Percentiles rank a stretch among this genome's conserved stretches.
phyloP scores from a whole-genome alignment of 2,329 filamentous ascomycete species.

The Chrysoporthe puriensis region DNA sequence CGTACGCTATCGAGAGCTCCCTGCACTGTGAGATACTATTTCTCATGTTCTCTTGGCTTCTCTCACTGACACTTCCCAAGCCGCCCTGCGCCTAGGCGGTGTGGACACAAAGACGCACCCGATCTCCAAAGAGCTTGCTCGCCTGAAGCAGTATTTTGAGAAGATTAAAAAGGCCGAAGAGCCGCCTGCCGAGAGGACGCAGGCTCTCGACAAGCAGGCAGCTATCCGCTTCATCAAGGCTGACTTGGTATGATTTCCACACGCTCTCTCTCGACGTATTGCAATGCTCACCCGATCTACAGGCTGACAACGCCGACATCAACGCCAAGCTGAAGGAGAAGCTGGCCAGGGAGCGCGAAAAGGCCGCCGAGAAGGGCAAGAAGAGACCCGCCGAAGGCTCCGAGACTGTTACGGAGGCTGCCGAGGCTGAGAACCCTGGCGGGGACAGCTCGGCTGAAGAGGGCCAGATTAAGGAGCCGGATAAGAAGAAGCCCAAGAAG shows the following conservation, averaged over 20 bases:
- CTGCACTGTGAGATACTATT: slow-evolving; percentile 71
- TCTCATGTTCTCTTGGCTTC: neutral
- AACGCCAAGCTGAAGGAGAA: slow-evolving; percentile 58
- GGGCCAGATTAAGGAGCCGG: slow-evolving; percentile 44
- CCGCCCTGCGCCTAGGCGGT: slow-evolving; percentile 77
- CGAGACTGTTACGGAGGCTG: slow-evolving; percentile 28
- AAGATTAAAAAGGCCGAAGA: slow-evolving; percentile 84
- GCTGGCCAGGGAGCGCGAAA: slow-evolving; percentile 60
- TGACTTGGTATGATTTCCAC: slow-evolving; percentile 62
- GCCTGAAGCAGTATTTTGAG: slow-evolving; percentile 87
- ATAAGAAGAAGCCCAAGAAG: slow-evolving; percentile 52
- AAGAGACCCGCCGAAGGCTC: slow-evolving; percentile 39
- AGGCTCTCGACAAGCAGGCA: slow-evolving; percentile 72
- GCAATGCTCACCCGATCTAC: slow-evolving; percentile 13
- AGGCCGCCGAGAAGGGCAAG: slow-evolving; percentile 46
- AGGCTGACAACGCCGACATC: slow-evolving; percentile 57
- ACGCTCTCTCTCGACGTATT: neutral
- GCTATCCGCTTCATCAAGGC: slow-evolving; percentile 82
- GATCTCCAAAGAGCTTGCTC: slow-evolving; percentile 81
- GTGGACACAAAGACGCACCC: slow-evolving; percentile 82
- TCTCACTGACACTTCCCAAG: slow-evolving; percentile 43
- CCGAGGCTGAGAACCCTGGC: slow-evolving; percentile 29
- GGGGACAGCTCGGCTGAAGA: slow-evolving; percentile 22
- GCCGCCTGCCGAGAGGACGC: slow-evolving; percentile 56
- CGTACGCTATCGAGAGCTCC: slow-evolving; percentile 88